Evolutionary conservation across 495 filamentous ascomycete genomes (phyloP).

Genomic region (Penicillium taxi): DNA sequence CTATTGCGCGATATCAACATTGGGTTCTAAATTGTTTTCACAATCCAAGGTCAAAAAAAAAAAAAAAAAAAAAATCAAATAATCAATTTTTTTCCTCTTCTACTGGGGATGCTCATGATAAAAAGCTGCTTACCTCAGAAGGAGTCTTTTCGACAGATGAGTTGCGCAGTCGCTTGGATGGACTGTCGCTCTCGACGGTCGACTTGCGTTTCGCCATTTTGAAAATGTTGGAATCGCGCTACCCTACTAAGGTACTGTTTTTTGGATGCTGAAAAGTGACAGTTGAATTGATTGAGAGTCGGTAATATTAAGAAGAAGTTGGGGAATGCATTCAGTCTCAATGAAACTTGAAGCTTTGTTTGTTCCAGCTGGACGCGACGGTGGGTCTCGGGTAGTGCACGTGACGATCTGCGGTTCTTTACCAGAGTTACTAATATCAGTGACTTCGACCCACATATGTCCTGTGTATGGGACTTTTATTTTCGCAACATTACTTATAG

Average conservation of each 20-base stretch:
- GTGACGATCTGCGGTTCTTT: conserved; percentile 2
- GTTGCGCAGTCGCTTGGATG: conserved; percentile 21
- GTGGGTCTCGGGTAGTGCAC: conserved; percentile 8
- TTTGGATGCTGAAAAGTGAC: no score
- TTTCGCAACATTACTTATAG: no score
- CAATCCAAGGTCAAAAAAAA: background rate
- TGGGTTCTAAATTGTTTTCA: background rate
- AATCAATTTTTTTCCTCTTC: no score
- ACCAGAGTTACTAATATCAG: background rate
- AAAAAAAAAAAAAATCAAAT: no score
- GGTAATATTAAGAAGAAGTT: background rate
- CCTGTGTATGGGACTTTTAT: no score
- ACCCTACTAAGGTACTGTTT: no score
- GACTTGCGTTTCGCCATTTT: no score
- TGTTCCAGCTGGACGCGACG: conserved; percentile 9
- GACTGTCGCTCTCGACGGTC: background rate
- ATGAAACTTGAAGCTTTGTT: conserved; percentile 1
- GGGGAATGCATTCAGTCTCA: background rate
- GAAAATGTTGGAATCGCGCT: no score
- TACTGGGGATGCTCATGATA: no score
- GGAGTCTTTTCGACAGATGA: background rate
- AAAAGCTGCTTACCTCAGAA: conserved; percentile 13
- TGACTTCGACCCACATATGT: no score
- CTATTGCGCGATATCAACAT: conserved; percentile 5
- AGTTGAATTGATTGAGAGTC: no score